phyloP scores from a whole-genome alignment of 768 basidiomycete genomes.

The Pleurotus pulmonarius region DNA sequence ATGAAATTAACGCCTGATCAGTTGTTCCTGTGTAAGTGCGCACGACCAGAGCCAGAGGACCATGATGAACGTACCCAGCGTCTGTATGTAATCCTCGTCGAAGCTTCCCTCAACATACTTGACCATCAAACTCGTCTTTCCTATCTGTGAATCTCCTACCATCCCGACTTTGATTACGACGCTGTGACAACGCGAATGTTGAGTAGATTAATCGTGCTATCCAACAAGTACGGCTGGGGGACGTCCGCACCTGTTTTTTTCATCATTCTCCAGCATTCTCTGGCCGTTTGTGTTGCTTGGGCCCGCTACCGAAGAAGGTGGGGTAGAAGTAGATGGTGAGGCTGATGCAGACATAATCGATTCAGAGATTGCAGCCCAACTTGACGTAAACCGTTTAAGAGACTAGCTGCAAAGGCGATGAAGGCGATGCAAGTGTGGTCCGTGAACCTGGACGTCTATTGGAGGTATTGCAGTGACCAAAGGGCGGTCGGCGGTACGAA shows the following conservation, averaged over 20 bases:
- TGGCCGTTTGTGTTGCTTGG: constrained; percentile 53
- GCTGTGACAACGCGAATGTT: constrained; percentile 30
- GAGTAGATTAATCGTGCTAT: background rate
- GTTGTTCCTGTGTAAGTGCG: background rate
- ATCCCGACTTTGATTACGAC: constrained; percentile 99
- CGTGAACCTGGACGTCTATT: constrained; percentile 20
- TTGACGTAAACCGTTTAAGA: background rate
- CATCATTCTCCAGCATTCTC: constrained; percentile 56
- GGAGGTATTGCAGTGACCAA: constrained; percentile 12
- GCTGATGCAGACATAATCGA: constrained; percentile 47
- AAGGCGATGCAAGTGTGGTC: constrained; percentile 11
- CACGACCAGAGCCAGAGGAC: constrained; percentile 8
- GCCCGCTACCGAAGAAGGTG: constrained; percentile 38
- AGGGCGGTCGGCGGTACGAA: constrained; percentile 16
- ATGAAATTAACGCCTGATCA: constrained; percentile 91
- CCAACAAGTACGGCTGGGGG: background rate
- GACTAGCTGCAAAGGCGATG: constrained; percentile 6
- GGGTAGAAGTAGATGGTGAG: constrained; percentile 39
- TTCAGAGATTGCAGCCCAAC: constrained; percentile 8
- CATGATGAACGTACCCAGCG: constrained; percentile 66
- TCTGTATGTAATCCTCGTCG: constrained; percentile 99
- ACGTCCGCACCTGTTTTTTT: constrained; percentile 61
- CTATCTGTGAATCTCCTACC: constrained; percentile 99
- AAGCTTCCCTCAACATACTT: constrained; percentile 99
- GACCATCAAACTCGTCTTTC: constrained; percentile 99